Evolutionary conservation across 2,329 filamentous ascomycete genomes (phyloP).

Genomic region (Teratosphaeria destructans): DNA sequence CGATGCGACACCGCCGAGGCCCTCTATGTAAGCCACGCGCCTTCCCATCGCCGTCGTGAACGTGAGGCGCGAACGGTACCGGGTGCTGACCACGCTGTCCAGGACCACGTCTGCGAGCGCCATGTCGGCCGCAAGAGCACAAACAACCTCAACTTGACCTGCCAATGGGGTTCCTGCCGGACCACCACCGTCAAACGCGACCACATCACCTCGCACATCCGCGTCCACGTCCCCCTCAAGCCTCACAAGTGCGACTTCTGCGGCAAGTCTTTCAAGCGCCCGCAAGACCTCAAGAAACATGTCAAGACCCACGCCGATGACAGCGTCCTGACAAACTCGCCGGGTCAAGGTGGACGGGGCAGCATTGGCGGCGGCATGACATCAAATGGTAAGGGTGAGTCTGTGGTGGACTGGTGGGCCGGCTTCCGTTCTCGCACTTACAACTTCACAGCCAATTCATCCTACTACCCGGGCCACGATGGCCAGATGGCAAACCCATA

Average conservation of each 20-base stretch:
- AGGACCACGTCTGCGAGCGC: conserved; percentile 97
- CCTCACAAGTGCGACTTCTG: conserved; percentile 99
- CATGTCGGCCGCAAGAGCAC: conserved; percentile 98
- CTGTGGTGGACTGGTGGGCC: neutral
- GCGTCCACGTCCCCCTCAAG: conserved; percentile 96
- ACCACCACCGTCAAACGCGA: conserved; percentile 98
- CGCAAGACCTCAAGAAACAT: conserved; percentile 98
- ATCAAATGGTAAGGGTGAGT: conserved; percentile 30
- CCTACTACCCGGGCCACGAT: conserved; percentile 24
- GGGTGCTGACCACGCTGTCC: neutral
- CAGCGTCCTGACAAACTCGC: conserved; percentile 61
- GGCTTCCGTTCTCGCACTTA: conserved; percentile 4
- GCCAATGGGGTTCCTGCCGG: conserved; percentile 91
- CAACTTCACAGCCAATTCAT: conserved; percentile 14
- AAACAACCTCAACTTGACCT: conserved; percentile 95
- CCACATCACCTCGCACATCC: conserved; percentile 97
- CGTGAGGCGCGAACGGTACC: neutral
- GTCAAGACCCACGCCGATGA: conserved; percentile 98
- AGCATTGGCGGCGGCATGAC: conserved; percentile 20
- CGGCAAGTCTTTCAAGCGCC: conserved; percentile 97
- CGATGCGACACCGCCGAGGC: conserved; percentile 47
- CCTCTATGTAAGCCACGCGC: conserved; percentile 47
- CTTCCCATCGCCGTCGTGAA: neutral
- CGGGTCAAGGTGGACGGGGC: conserved; percentile 38
- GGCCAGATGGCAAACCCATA: conserved; percentile 21